A percentile compares a stretch with the other conserved stretches of the same genome.
Conservation (phyloP, 2,329 filamentous ascomycete species). For the Ceratocystis variospora region DNA sequence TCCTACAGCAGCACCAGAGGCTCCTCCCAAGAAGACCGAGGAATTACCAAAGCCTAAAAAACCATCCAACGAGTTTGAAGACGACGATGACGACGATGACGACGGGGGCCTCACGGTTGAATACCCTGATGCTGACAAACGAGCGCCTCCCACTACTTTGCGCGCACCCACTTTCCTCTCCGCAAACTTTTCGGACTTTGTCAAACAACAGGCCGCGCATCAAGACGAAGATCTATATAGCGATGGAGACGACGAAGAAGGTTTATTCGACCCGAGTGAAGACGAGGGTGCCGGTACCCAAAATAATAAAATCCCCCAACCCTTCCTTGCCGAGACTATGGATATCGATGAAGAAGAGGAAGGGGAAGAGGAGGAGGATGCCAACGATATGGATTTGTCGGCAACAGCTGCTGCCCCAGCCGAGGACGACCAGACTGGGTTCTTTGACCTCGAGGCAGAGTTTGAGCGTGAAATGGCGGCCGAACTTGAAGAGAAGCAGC, state of each 20-base stretch:
- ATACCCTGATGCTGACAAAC: conserved; percentile 40
- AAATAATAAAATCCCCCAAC: conserved; percentile 24
- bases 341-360: conserved; percentile 22
- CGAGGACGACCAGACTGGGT: conserved; percentile 24
- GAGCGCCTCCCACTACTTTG: conserved; percentile 25
- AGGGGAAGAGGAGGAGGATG: conserved; percentile 21
- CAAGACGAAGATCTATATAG: conserved; percentile 23
- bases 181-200: conserved; percentile 41
- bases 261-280: conserved; percentile 22
- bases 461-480: conserved; percentile 42
- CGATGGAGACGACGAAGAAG: conserved; percentile 30
- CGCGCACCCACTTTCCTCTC: conserved; percentile 27
- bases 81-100: conserved; percentile 42
- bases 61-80: conserved; percentile 30
- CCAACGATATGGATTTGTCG: conserved; percentile 19
- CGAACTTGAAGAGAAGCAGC: conserved; percentile 41
- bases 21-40: conserved; percentile 18
- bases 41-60: conserved; percentile 25
- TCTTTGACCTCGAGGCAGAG: conserved; percentile 23
- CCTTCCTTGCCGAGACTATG: conserved; percentile 13
- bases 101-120: conserved; percentile 46
- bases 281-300: conserved; percentile 33
- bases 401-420: background rate
- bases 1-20: conserved; percentile 24
- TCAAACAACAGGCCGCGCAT: conserved; percentile 31